Base-by-base conservation (phyloP, 2,329 filamentous ascomycete species). In the Diaporthe citriasiana region DNA sequence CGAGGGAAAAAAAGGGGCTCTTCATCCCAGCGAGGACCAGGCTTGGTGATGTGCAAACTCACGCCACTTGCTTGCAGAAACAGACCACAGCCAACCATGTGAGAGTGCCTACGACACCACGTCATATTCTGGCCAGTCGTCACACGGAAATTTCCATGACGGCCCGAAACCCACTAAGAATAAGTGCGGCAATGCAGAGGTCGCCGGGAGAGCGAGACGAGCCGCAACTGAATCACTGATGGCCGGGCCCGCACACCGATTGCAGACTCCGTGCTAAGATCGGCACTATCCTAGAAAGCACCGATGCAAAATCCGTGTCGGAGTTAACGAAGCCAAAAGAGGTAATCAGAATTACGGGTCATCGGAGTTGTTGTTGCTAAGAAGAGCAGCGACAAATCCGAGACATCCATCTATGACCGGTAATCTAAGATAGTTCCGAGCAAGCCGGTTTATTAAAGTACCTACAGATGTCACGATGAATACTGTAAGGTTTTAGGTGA, bases 111-210 rank as follows among this genome's bases (percentile, higher is more conserved):
- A 53, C 63, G 63, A 53, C 17, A n/a, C n/a, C 17, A 53, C n/a
- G 22, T n/a, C n/a, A 35, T 27, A 33, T 53, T 40, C 33, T 68
- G 33, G 63, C 47, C 63, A 27, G 22, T 53, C 33, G 45, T 51
- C 45, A 30, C 47, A 22, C 45, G 63, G 63, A 30, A 53, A 50
- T 53, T 68, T 68, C n/a, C 15, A 53, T 9, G 47, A 30, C 63
- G 63, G 63, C 45, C 47, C 63, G 63, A 68, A 68, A 68, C 47
- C 33, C 13, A 68, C 63, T 68, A 68, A 68, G 47, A 53, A 40
- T 13, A 68, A 53, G 33, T 40, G 63, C 33, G 30, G 33, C 22
- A 40, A 68, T 68, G 47, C 47, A 53, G 27, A 9, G 19, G 22
- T 38, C n/a, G 1, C 15, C 60, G 60, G 60, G 60, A 66, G 60